Base-by-base conservation (phyloP, 2,329 filamentous ascomycete genomes). In the Dactylella cylindrospora region DNA sequence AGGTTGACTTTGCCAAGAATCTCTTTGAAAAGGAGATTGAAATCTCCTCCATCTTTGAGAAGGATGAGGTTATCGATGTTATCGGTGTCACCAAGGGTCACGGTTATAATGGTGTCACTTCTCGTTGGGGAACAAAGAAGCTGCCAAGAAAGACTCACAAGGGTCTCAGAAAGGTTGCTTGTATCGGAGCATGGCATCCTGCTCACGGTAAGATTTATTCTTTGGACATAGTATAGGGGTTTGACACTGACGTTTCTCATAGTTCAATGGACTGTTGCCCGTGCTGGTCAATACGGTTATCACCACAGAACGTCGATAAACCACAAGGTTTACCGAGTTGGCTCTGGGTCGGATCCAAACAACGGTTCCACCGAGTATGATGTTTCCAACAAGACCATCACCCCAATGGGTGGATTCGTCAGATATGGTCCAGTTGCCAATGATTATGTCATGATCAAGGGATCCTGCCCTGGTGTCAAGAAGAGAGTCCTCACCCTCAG, bases 151-250 rank as follows among this genome's bases (percentile, higher is more conserved):
- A 98, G 90, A 98, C 93, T 67, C 93, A 98, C 88, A 98, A 98
- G 86, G 93, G 93, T 95, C 90, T 98, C 75, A 86, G 93, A 75
- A 98, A 98, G 88, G 91, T 98, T 73, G 93, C 93, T 75, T 98
- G 93, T 95, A 98, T 98, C 78, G 93, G 93, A 88, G 93, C 93
- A 73, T 98, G 93, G 93, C 93, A 98, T 83, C 93, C 93, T 75
- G 90, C 88, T 79, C 93, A 98, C 89, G 93, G 98, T 79, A 44
- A 22, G 55, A 52, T 22, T 32, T 15, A 5, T 7, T 20, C 5
- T 41, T 15, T 29, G 9, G 20, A 29, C n/a, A n/a, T n/a, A n/a
- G n/a, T n/a, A n/a, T n/a, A n/a, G n/a, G n/a, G n/a, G n/a, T n/a
- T 22, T 40, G 8, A 46, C 41, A 35, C 22, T 3, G 12, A 32